Conservation (phyloP, 495 filamentous ascomycete genomes). For the Penicillium mononematosum region DNA sequence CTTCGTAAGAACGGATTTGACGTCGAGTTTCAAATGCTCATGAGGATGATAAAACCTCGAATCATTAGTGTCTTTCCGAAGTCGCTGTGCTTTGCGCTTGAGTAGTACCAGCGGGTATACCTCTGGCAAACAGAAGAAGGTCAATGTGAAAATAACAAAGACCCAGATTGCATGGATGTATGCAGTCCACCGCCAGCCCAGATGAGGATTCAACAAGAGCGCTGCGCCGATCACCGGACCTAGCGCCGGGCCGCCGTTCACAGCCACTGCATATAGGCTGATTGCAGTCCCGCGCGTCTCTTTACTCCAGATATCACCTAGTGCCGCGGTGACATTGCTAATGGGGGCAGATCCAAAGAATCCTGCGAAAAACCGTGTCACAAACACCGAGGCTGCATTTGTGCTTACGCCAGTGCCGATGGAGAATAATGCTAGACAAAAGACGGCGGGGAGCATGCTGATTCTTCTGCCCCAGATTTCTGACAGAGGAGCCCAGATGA, state of each 20-base stretch:
- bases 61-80: slow-evolving; percentile 36
- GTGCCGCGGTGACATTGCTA: slow-evolving; percentile 44
- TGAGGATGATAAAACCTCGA: slow-evolving; percentile 40
- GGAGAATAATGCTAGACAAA: slow-evolving; percentile 43
- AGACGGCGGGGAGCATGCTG: slow-evolving; percentile 48
- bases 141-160: slow-evolving; percentile 26
- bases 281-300: slow-evolving; percentile 40
- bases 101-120: slow-evolving; percentile 35
- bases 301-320: slow-evolving; percentile 50
- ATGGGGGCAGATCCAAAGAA: slow-evolving; percentile 50
- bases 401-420: slow-evolving; percentile 44
- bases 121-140: slow-evolving; percentile 34
- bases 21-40: slow-evolving; percentile 38
- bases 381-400: slow-evolving; percentile 35
- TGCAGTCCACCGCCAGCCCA: slow-evolving; percentile 47
- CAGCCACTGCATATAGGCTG: slow-evolving; percentile 40
- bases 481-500: slow-evolving; percentile 29
- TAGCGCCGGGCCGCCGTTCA: slow-evolving; percentile 44
- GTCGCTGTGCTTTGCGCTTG: slow-evolving; percentile 29
- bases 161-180: slow-evolving; percentile 38
- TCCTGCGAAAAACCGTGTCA: slow-evolving; percentile 48
- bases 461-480: slow-evolving; percentile 43
- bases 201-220: slow-evolving; percentile 35
- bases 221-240: slow-evolving; percentile 49
- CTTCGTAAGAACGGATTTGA: slow-evolving; percentile 31